phyloP scores from a whole-genome alignment of 1,284 basidiomycete genomes.

The Rhodotorula mucilaginosa region DNA sequence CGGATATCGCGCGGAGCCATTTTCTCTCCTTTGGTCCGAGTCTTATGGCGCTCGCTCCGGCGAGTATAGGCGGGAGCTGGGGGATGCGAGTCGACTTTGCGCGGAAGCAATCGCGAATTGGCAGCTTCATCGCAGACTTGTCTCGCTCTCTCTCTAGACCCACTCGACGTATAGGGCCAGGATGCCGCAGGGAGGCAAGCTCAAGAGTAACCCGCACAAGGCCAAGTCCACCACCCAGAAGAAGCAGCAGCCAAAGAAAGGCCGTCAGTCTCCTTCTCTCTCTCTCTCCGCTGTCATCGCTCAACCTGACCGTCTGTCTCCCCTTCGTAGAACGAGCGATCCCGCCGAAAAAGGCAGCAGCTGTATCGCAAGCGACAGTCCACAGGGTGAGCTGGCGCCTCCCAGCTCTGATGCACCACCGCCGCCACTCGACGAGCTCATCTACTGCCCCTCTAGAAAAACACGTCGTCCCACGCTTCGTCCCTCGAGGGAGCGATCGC shows the following conservation, averaged over 20 bases:
- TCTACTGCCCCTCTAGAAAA: slow-evolving; percentile 16
- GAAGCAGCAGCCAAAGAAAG: slow-evolving; percentile 35
- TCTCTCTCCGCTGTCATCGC: neutral
- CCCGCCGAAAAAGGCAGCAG: slow-evolving; percentile 30
- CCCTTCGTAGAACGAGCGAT: slow-evolving; percentile 19
- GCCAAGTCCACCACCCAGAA: slow-evolving; percentile 22
- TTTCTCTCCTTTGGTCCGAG: no score
- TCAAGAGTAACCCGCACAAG: slow-evolving; percentile 22
- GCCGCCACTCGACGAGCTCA: neutral
- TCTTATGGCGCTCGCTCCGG: no score
- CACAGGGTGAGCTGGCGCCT: slow-evolving; percentile 11
- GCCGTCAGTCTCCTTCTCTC: slow-evolving; percentile 8
- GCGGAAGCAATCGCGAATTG: neutral
- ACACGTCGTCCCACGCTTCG: slow-evolving; percentile 28
- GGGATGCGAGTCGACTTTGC: neutral
- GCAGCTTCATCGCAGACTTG: neutral
- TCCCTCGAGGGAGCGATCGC: slow-evolving; percentile 33
- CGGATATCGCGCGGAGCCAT: slow-evolving; percentile 65
- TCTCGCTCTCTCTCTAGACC: neutral
- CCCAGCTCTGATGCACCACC: neutral
- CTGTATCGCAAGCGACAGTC: slow-evolving; percentile 15
- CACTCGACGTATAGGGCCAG: neutral
- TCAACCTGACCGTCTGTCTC: neutral
- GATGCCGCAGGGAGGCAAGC: slow-evolving; percentile 34
- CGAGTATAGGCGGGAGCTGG: no score